phyloP scores from a whole-genome alignment of 2,329 filamentous ascomycete species.

The Epicoccum sorghinum region DNA sequence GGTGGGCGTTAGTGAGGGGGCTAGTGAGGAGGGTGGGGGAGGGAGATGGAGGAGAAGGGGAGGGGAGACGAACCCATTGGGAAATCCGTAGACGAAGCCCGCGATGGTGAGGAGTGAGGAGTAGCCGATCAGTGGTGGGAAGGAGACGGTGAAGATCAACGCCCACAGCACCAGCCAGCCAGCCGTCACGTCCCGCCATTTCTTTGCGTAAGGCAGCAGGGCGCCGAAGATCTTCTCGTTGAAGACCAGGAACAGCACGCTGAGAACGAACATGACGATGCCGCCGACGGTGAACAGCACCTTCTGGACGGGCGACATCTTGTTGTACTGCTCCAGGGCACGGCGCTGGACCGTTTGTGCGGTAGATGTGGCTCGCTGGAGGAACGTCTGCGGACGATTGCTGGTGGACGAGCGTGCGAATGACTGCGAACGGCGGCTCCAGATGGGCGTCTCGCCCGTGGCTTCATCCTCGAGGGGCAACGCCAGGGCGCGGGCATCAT shows the following conservation, averaged over 20 bases:
- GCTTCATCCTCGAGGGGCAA: conserved; percentile 58
- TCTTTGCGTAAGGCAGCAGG: conserved; percentile 73
- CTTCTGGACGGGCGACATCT: conserved; percentile 67
- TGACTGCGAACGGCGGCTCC: conserved; percentile 54
- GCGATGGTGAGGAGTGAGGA: conserved; percentile 74
- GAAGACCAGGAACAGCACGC: conserved; percentile 75
- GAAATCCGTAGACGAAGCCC: conserved; percentile 75
- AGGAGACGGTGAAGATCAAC: conserved; percentile 76
- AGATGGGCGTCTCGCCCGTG: conserved; percentile 56
- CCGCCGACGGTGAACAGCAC: conserved; percentile 61
- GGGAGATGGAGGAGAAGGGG: too few species aligned
- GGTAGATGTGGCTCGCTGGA: conserved; percentile 51
- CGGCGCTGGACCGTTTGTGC: conserved; percentile 55
- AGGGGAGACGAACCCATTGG: conserved; percentile 65
- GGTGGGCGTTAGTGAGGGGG: not conserved
- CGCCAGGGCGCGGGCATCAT: conserved; percentile 60
- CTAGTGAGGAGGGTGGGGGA: not conserved
- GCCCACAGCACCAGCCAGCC: conserved; percentile 79
- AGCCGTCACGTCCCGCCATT: conserved; percentile 74
- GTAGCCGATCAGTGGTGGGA: conserved; percentile 89
- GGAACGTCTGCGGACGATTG: conserved; percentile 34
- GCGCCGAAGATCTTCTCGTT: conserved; percentile 79
- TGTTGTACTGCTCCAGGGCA: conserved; percentile 58
- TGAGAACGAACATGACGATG: conserved; percentile 60
- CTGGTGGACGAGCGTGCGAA: conserved; percentile 49